phyloP scores from a whole-genome alignment of 2,329 filamentous ascomycete species.

The Xylaria sp. region DNA sequence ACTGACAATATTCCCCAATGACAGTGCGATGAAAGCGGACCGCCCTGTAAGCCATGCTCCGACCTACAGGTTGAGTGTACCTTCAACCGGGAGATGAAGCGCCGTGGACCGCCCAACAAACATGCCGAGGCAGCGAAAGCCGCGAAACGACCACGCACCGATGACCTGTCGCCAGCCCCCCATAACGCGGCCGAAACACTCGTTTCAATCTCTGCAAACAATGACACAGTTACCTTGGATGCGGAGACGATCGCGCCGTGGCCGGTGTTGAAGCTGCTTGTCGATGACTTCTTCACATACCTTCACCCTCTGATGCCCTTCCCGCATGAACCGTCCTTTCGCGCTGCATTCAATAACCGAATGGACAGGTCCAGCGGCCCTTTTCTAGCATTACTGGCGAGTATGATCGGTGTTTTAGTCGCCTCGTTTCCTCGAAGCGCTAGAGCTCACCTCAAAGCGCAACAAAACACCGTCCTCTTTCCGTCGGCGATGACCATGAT shows the following conservation, averaged over 20 bases:
- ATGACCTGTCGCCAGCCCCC: slow-evolving; percentile 44
- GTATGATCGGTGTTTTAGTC: slow-evolving; percentile 75
- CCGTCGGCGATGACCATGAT: slow-evolving; percentile 71
- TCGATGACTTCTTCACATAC: slow-evolving; percentile 84
- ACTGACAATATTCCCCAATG: slow-evolving; percentile 2
- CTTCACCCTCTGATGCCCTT: slow-evolving; percentile 78
- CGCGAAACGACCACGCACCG: slow-evolving; percentile 51
- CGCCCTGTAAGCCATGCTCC: slow-evolving; percentile 60
- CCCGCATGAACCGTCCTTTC: slow-evolving; percentile 77
- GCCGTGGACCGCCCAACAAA: slow-evolving; percentile 62
- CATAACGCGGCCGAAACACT: slow-evolving; percentile 54
- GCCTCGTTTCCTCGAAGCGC: slow-evolving; percentile 76
- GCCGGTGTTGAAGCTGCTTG: slow-evolving; percentile 67
- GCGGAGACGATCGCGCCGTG: slow-evolving; percentile 73
- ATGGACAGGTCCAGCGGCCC: slow-evolving; percentile 67
- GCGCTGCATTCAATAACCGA: slow-evolving; percentile 66
- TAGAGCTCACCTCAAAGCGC: slow-evolving; percentile 68
- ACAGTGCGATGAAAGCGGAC: slow-evolving; percentile 56
- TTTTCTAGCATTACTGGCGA: slow-evolving; percentile 71
- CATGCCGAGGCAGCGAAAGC: slow-evolving; percentile 59
- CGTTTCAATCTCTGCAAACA: slow-evolving; percentile 47
- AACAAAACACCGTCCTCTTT: slow-evolving; percentile 66
- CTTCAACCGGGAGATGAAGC: slow-evolving; percentile 59
- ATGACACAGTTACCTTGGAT: slow-evolving; percentile 48
- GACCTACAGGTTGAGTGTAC: slow-evolving; percentile 63